phyloP scores from a whole-genome alignment of 208 protist species.

The Angomonas desouzai region DNA sequence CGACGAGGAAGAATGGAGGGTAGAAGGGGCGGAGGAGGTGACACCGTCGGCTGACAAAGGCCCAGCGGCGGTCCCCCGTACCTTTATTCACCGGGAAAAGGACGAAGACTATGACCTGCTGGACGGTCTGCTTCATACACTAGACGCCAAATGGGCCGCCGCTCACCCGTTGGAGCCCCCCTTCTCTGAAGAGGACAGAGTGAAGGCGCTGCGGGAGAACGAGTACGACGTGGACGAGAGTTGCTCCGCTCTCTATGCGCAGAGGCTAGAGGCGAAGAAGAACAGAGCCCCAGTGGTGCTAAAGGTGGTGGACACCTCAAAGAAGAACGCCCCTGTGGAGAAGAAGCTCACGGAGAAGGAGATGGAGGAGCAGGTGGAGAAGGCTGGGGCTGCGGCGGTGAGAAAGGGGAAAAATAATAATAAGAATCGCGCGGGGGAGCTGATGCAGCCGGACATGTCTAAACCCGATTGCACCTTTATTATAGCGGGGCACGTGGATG shows the following conservation, averaged over 20 bases:
- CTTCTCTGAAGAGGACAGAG: conserved; percentile 32
- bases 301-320: neutral
- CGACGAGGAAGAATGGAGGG: conserved; percentile 9
- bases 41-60: neutral
- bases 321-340: neutral
- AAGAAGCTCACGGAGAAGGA: neutral
- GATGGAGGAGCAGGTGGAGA: neutral
- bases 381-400: neutral
- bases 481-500: conserved; percentile 83
- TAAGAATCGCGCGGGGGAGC: conserved; percentile 23
- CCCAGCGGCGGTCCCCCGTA: conserved; percentile 13
- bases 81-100: conserved; percentile 20
- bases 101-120: conserved; percentile 64
- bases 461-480: conserved; percentile 84
- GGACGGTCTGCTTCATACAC: conserved; percentile 25
- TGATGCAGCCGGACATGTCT: conserved; percentile 26
- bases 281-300: neutral
- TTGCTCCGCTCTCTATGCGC: conserved; percentile 22
- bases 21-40: neutral
- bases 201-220: conserved; percentile 44
- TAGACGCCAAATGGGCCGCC: conserved; percentile 41
- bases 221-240: conserved; percentile 57
- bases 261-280: conserved; percentile 26
- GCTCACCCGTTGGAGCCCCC: conserved; percentile 27
- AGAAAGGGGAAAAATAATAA: conserved; percentile 24